A percentile compares a stretch with the other conserved stretches of the same genome.
These are phyloP conservation scores for Verbascum thapsus DNA, from an alignment of 257 asterid genomes.

Conservation along the genomic window DNA sequence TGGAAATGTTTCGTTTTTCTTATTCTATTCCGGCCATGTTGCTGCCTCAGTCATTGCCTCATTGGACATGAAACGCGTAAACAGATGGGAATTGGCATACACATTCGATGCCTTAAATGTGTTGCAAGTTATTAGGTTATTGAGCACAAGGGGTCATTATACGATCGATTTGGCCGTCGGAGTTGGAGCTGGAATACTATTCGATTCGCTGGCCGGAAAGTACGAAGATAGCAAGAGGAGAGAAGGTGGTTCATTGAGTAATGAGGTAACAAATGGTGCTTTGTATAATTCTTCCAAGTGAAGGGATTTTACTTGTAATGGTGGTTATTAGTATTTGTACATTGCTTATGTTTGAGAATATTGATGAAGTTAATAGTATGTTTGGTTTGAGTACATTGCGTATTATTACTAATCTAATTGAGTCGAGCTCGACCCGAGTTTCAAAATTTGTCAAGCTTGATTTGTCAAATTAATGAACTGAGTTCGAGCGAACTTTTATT, in stretches of 20 bases:
- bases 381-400: no score
- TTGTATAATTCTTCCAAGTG: slow-evolving; percentile 23
- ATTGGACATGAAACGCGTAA: slow-evolving; percentile 79
- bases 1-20: slow-evolving; percentile 90
- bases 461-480: no score
- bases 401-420: no score
- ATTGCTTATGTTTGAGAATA: no score
- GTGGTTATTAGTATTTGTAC: background rate
- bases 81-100: slow-evolving; percentile 69
- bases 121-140: slow-evolving; percentile 72
- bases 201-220: slow-evolving; percentile 77
- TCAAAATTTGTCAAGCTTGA: no score
- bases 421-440: no score
- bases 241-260: slow-evolving; percentile 15
- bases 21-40: slow-evolving; percentile 89
- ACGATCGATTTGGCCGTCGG: slow-evolving; percentile 89
- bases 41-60: slow-evolving; percentile 95
- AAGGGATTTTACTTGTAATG: slow-evolving; percentile 8
- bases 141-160: slow-evolving; percentile 92
- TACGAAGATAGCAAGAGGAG: slow-evolving; percentile 56
- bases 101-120: slow-evolving; percentile 65
- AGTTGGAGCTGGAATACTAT: slow-evolving; percentile 79
- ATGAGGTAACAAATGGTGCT: slow-evolving; percentile 28
- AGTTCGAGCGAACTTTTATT: no score
- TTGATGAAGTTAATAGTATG: no score